Conservation (phyloP, 2,329 filamentous ascomycete species). For the Aurifilum marmelostoma region DNA sequence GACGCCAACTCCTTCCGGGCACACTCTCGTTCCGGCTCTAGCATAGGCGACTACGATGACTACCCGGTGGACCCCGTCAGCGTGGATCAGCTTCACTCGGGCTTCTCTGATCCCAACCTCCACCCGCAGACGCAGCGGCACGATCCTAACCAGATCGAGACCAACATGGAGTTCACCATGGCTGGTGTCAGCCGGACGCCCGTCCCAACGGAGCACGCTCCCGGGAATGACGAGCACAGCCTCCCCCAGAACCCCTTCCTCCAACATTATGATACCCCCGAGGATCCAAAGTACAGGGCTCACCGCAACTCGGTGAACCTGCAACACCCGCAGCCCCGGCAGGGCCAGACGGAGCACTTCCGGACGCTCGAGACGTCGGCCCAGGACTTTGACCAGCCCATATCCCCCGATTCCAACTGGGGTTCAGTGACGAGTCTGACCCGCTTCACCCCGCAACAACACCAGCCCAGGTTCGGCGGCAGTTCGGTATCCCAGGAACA, state of each 20-base stretch:
- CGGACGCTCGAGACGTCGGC: conserved; percentile 75
- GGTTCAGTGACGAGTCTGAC: conserved; percentile 63
- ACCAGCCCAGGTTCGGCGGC: conserved; percentile 52
- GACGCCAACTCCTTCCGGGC: conserved; percentile 59
- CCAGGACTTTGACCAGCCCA: conserved; percentile 64
- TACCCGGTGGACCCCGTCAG: conserved; percentile 60
- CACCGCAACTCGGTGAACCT: conserved; percentile 80
- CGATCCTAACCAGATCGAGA: conserved; percentile 32
- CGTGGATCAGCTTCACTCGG: conserved; percentile 63
- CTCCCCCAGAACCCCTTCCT: conserved; percentile 36
- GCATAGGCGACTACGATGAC: conserved; percentile 69
- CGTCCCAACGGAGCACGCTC: conserved; percentile 18
- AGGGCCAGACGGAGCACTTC: conserved; percentile 74
- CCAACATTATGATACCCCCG: conserved; percentile 48
- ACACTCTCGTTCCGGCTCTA: conserved; percentile 78
- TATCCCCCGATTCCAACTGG: conserved; percentile 67
- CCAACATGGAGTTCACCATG: conserved; percentile 27
- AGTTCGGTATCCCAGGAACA: conserved; percentile 42
- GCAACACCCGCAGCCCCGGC: conserved; percentile 77
- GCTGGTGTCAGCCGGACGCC: conserved; percentile 29
- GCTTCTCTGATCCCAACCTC: conserved; percentile 59
- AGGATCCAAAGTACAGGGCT: conserved; percentile 79
- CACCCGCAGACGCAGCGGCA: conserved; percentile 32
- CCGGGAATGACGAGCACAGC: conserved; percentile 4
- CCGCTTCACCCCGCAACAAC: conserved; percentile 51